phyloP scores from a whole-genome alignment of 306 rosid genomes.

The Ochetophila trinervis region DNA sequence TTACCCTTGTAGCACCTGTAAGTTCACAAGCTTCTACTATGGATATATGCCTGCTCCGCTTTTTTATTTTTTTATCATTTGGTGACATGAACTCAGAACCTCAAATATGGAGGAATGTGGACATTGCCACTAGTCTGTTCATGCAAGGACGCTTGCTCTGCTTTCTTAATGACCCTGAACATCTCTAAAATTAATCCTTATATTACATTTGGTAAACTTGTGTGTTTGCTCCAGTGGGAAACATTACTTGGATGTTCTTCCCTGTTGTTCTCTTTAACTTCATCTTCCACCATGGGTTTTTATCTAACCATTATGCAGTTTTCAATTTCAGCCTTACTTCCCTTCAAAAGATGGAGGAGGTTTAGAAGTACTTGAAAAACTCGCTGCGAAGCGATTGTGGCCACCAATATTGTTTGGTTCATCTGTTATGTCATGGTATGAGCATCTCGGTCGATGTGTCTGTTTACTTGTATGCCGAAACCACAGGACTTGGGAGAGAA shows the following conservation, averaged over 20 bases:
- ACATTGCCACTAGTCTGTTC: too few relatives aligned
- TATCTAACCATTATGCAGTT: constrained; percentile 12
- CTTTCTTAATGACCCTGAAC: background rate
- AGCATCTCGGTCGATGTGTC: constrained; percentile 69
- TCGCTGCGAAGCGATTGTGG: constrained; percentile 65
- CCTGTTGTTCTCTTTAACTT: too few relatives aligned
- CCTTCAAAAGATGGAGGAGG: constrained; percentile 46
- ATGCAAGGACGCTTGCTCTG: too few relatives aligned
- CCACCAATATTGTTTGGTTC: constrained; percentile 58
- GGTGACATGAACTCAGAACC: too few relatives aligned
- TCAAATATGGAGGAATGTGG: too few relatives aligned
- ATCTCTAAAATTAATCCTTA: too few relatives aligned
- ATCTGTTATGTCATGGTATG: constrained; percentile 85
- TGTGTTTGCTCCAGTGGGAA: too few relatives aligned
- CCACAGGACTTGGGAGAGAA: constrained; percentile 67
- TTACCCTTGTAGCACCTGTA: constrained; percentile 88
- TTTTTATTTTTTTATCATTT: too few relatives aligned
- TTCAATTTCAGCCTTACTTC: constrained; percentile 58
- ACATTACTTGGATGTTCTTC: too few relatives aligned
- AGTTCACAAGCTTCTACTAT: constrained; percentile 21
- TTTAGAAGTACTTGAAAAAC: constrained; percentile 41
- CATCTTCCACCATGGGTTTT: background rate
- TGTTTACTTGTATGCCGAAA: constrained; percentile 69
- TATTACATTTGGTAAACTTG: too few relatives aligned
- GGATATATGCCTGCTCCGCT: background rate